Conservation (phyloP, 306 rosid species). For the Amphicarpaea edgeworthii region DNA sequence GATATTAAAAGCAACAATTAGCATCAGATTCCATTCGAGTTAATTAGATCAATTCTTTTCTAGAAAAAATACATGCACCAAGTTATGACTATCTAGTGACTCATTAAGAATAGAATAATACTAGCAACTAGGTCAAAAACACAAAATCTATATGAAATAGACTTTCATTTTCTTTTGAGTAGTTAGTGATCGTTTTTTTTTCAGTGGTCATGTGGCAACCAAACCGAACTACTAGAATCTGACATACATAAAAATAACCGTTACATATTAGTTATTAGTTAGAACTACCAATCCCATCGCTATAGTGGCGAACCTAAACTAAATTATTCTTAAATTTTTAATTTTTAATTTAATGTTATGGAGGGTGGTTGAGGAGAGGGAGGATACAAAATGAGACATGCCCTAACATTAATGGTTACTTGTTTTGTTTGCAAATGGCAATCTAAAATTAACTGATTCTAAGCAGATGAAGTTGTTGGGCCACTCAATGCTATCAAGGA, state of each 20-base stretch:
- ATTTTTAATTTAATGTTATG: neutral
- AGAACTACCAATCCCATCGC: slow-evolving; percentile 34
- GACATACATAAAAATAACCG: neutral
- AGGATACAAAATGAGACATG: neutral
- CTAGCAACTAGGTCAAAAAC: slow-evolving; percentile 13
- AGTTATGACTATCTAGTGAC: neutral
- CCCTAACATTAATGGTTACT: neutral
- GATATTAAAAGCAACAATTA: neutral
- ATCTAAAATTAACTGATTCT: slow-evolving; percentile 4
- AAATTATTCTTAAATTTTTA: neutral
- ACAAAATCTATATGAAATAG: slow-evolving; percentile 13
- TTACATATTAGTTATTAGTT: slow-evolving; percentile 35
- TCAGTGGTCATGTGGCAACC: slow-evolving; percentile 40
- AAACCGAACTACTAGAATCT: slow-evolving; percentile 32
- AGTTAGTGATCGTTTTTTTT: slow-evolving; percentile 39
- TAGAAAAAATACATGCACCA: neutral
- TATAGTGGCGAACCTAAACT: slow-evolving; percentile 11
- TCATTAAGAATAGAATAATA: slow-evolving; percentile 11
- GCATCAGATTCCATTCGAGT: neutral
- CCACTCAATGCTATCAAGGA: neutral
- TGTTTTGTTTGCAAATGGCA: neutral
- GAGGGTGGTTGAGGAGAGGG: slow-evolving; percentile 18
- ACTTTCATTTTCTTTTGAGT: neutral
- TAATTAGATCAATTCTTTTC: neutral
- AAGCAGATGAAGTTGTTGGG: slow-evolving; percentile 6